Conservation (phyloP, 257 asterid species). For the Catharanthus roseus region DNA sequence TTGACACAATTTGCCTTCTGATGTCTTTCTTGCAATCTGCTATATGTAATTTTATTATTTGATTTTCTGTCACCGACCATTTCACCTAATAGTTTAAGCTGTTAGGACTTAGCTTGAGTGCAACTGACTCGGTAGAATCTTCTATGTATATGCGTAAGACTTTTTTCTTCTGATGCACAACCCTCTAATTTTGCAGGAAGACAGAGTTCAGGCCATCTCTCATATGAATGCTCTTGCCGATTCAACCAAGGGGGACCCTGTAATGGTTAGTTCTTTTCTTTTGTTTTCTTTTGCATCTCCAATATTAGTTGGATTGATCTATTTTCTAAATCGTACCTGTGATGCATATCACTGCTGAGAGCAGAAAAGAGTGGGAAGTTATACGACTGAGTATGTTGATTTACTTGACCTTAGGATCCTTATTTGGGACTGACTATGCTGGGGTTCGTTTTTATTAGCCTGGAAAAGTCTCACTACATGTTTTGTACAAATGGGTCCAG, state of each 20-base stretch:
- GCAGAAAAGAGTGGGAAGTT: not conserved
- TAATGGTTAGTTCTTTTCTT: slow-evolving; percentile 17
- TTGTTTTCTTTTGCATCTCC: not conserved
- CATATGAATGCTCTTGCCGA: slow-evolving; percentile 21
- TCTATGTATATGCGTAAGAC: not conserved
- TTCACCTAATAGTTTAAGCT: not conserved
- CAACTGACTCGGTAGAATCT: not conserved
- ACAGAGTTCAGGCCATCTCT: slow-evolving; percentile 26
- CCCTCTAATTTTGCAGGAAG: slow-evolving; percentile 26
- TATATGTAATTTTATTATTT: not conserved
- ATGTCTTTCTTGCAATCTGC: not conserved
- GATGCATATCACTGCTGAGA: not conserved
- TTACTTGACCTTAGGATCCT: not conserved
- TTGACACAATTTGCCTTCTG: not conserved
- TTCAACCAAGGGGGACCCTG: slow-evolving; percentile 24
- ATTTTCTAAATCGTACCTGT: not conserved
- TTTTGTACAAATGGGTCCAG: not conserved
- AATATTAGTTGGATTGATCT: not conserved
- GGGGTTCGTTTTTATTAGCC: not conserved
- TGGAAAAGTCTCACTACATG: not conserved
- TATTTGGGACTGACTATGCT: not conserved
- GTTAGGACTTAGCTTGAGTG: not conserved
- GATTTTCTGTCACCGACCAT: not conserved
- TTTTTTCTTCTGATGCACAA: not conserved
- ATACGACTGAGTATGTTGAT: not conserved